Conservation (phyloP, 2,329 filamentous ascomycete species). For the Phialocephala sp. region DNA sequence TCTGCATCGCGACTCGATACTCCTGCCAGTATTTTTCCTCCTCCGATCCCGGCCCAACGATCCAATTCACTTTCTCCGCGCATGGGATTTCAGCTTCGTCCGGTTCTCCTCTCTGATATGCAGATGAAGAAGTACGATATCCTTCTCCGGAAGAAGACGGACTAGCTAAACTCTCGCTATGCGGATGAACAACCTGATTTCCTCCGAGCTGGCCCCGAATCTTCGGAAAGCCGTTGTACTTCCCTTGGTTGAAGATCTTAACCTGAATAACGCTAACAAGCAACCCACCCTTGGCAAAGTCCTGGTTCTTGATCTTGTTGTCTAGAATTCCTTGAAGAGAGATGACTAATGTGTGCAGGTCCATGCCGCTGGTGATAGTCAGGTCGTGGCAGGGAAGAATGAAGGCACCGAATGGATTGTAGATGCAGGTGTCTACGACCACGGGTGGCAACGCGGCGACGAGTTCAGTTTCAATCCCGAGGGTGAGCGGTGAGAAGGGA, state of each 20-base stretch:
- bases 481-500: not conserved
- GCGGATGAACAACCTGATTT: not conserved
- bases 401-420: slow-evolving; percentile 7
- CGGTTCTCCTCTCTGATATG: not conserved
- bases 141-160: not conserved
- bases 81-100: not conserved
- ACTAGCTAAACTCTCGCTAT: not conserved
- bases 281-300: not conserved
- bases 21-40: not conserved
- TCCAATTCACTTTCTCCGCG: not conserved
- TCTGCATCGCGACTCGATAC: not conserved
- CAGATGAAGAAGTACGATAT: not conserved
- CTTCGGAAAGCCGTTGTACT: not conserved
- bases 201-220: not conserved
- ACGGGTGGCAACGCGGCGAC: not conserved
- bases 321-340: not conserved
- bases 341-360: not conserved
- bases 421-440: not conserved
- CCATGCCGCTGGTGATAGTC: not conserved
- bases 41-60: not conserved
- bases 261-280: slow-evolving; percentile 1
- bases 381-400: not conserved
- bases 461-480: not conserved
- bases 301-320: not conserved
- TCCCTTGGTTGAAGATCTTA: not conserved